These are phyloP conservation scores for Helenozyma rhizophorensis DNA, from an alignment of 805 yeast species.

Conservation along the genomic window DNA sequence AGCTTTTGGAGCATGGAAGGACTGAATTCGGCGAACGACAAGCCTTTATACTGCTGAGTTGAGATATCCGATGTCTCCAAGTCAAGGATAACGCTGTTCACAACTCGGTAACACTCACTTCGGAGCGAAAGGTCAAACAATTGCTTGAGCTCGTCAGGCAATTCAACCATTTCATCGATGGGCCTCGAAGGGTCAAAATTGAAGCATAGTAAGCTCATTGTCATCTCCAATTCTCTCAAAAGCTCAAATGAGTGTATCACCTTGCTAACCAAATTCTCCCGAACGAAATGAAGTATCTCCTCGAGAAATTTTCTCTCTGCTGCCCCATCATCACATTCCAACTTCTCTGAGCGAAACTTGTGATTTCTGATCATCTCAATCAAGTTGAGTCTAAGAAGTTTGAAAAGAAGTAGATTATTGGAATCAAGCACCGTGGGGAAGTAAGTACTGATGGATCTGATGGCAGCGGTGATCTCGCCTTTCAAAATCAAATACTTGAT, in stretches of 20 bases:
- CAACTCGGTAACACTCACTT: constrained; percentile 60
- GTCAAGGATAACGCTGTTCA: constrained; percentile 61
- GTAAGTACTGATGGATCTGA: constrained; percentile 49
- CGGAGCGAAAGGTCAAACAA: constrained; percentile 60
- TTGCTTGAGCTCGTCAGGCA: constrained; percentile 52
- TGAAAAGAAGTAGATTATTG: constrained; percentile 64
- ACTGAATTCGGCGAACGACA: constrained; percentile 3
- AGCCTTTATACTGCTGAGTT: constrained; percentile 8
- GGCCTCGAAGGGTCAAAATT: constrained; percentile 33
- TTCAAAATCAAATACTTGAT: constrained; percentile 51
- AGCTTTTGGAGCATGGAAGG: constrained; percentile 3
- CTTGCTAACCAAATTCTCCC: constrained; percentile 56
- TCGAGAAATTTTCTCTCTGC: constrained; percentile 48
- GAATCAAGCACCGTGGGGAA: constrained; percentile 65
- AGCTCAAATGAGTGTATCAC: constrained; percentile 55
- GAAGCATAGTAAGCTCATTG: constrained; percentile 75
- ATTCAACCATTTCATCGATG: constrained; percentile 32
- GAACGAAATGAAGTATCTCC: constrained; percentile 53
- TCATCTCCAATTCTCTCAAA: constrained; percentile 69
- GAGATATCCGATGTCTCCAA: constrained; percentile 12
- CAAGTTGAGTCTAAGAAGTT: constrained; percentile 64
- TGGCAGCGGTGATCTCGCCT: constrained; percentile 61
- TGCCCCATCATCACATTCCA: constrained; percentile 12
- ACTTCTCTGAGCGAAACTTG: constrained; percentile 11
- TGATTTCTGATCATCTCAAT: constrained; percentile 76